A percentile compares a stretch with the other conserved stretches of the same genome.
These are phyloP conservation scores for Podaxis carcinomalis DNA, from an alignment of 768 basidiomycete genomes.

Conservation along the genomic window DNA sequence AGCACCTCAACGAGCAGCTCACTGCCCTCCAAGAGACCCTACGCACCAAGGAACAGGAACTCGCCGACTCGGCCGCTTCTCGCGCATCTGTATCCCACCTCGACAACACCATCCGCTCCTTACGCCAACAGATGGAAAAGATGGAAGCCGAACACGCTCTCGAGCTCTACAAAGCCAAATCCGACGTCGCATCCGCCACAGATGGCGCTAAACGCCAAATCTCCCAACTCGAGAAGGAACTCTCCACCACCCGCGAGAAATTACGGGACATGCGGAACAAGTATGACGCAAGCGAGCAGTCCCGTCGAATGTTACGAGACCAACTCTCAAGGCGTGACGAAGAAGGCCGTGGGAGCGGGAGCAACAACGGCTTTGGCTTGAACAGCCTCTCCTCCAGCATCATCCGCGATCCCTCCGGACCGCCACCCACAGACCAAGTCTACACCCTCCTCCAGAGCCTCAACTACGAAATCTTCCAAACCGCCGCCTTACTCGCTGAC, in stretches of 20 bases:
- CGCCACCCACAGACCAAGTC: not conserved
- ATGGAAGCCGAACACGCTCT: not conserved
- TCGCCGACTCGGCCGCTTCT: not conserved
- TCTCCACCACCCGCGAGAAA: not conserved
- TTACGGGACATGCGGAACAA: not conserved
- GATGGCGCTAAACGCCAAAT: not conserved
- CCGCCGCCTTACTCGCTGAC: conserved; percentile 36
- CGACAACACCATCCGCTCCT: not conserved
- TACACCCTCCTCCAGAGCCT: conserved; percentile 21
- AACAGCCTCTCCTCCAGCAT: conserved; percentile 3
- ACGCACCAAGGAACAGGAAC: not conserved
- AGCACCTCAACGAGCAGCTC: not conserved
- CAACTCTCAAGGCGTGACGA: conserved; percentile 3
- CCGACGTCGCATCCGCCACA: not conserved
- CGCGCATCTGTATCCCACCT: not conserved
- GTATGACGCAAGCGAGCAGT: conserved; percentile 5
- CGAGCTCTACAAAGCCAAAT: not conserved
- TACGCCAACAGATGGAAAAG: not conserved
- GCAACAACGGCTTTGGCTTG: not conserved
- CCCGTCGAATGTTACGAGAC: conserved; percentile 3
- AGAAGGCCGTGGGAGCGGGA: not conserved
- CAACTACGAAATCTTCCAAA: conserved; percentile 38
- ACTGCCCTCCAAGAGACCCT: not conserved
- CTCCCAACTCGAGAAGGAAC: not conserved
- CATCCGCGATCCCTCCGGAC: not conserved